A percentile compares a stretch with the other conserved stretches of the same genome.
Evolutionary conservation across 139 green algal genomes (phyloP).

Genomic region (Marvania coccoides): DNA sequence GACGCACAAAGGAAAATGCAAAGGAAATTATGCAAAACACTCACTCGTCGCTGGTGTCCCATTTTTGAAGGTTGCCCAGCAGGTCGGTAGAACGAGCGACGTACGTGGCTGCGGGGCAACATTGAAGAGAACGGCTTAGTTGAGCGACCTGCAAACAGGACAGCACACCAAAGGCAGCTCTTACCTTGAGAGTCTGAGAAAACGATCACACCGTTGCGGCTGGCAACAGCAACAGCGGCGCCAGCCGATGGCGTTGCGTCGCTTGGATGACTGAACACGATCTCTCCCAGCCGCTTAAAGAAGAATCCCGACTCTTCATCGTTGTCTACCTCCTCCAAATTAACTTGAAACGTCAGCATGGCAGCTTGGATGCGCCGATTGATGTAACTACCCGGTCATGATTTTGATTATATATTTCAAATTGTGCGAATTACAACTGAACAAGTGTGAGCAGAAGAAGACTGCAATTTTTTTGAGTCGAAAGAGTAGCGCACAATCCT

Average conservation of each 20-base stretch:
- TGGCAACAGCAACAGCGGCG: slow-evolving; percentile 5
- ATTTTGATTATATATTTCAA: too few relatives aligned
- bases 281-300: slow-evolving; percentile 12
- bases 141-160: too few relatives aligned
- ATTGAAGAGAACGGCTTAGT: background rate
- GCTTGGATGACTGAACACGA: background rate
- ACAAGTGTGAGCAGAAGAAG: too few relatives aligned
- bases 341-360: too few relatives aligned
- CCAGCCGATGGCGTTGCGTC: background rate
- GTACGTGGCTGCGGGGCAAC: slow-evolving; percentile 14
- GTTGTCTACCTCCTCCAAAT: background rate
- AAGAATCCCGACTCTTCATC: slow-evolving; percentile 20
- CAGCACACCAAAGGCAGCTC: too few relatives aligned
- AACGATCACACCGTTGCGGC: slow-evolving; percentile 1
- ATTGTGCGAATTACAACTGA: too few relatives aligned
- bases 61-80: slow-evolving; percentile 15
- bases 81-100: slow-evolving; percentile 1
- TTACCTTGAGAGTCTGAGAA: slow-evolving; percentile 8
- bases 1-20: background rate
- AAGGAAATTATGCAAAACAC: background rate
- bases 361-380: too few relatives aligned
- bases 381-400: too few relatives aligned
- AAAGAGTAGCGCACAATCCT: too few relatives aligned
- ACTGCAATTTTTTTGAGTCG: too few relatives aligned
- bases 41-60: slow-evolving; percentile 21